Conservation (phyloP, 352 stramenopile species). For the Phytophthora melonis region DNA sequence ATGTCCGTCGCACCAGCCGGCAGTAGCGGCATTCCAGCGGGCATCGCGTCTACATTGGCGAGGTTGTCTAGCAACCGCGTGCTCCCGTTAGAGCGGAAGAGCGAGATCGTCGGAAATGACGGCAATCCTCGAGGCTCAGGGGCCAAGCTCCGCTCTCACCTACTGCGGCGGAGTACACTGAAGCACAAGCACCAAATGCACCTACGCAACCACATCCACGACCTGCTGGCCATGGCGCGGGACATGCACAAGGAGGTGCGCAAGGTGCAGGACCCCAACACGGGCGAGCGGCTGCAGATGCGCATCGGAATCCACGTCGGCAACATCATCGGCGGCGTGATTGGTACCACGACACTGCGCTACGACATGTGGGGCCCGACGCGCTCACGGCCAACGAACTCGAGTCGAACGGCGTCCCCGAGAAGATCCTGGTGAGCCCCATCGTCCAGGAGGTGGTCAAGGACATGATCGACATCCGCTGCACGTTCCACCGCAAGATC, state of each 20-base stretch:
- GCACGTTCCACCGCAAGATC: conserved; percentile 84
- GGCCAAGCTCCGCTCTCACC: conserved; percentile 30
- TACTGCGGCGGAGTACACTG: conserved; percentile 64
- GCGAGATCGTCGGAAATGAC: conserved; percentile 8
- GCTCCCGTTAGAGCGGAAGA: conserved; percentile 48
- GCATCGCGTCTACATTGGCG: conserved; percentile 9
- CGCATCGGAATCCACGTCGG: conserved; percentile 90
- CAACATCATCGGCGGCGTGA: conserved; percentile 90
- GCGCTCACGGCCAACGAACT: conserved; percentile 88
- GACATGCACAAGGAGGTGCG: conserved; percentile 90
- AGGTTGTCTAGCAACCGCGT: conserved; percentile 62
- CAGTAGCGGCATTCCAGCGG: conserved; percentile 4
- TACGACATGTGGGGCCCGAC: conserved; percentile 91
- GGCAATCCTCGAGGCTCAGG: conserved; percentile 16
- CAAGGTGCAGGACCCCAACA: conserved; percentile 88
- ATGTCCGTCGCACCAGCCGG: conserved; percentile 16
- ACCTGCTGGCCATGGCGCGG: conserved; percentile 81
- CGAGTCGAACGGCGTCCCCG: conserved; percentile 87
- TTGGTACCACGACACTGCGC: conserved; percentile 86
- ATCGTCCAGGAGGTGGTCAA: conserved; percentile 85
- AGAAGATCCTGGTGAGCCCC: conserved; percentile 82
- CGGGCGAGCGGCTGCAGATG: conserved; percentile 85
- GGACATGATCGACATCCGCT: conserved; percentile 86
- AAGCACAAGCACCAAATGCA: conserved; percentile 89
- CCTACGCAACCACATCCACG: conserved; percentile 81